Conservation (phyloP, 805 yeast genomes). For the Zygotorulaspora sp. region DNA sequence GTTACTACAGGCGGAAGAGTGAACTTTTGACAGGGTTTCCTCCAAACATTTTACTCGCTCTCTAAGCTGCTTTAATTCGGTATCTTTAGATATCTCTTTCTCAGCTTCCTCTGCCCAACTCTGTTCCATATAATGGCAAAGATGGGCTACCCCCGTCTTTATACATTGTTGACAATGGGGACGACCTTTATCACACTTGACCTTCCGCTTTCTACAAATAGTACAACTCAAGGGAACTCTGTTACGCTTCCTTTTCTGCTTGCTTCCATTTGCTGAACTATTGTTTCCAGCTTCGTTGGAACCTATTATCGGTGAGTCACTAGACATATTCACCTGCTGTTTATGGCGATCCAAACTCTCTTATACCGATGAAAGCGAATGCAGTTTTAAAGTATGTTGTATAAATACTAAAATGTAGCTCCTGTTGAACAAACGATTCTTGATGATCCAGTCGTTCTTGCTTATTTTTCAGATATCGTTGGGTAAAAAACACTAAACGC, state of each 20-base stretch:
- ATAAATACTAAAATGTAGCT: constrained; percentile 1
- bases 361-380: constrained; percentile 2
- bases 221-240: constrained; percentile 47
- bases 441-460: neutral
- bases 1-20: constrained; percentile 18
- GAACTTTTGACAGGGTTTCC: constrained; percentile 38
- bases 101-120: constrained; percentile 53
- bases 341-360: neutral
- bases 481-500: neutral
- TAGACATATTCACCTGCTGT: constrained; percentile 7
- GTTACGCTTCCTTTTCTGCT: constrained; percentile 40
- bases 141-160: constrained; percentile 53
- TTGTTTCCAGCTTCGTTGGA: constrained; percentile 1
- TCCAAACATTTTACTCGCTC: constrained; percentile 51
- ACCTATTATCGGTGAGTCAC: constrained; percentile 7
- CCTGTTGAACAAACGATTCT: neutral
- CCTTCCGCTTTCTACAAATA: constrained; percentile 47
- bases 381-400: neutral
- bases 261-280: constrained; percentile 4
- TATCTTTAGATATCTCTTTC: constrained; percentile 45
- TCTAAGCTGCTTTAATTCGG: constrained; percentile 50
- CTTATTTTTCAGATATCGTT: neutral
- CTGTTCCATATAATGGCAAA: constrained; percentile 55
- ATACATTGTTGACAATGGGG: constrained; percentile 56
- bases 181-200: constrained; percentile 46